Evolutionary conservation across 169 alveolate genomes (phyloP).

Genomic region (Cryptosporidium parvum): DNA sequence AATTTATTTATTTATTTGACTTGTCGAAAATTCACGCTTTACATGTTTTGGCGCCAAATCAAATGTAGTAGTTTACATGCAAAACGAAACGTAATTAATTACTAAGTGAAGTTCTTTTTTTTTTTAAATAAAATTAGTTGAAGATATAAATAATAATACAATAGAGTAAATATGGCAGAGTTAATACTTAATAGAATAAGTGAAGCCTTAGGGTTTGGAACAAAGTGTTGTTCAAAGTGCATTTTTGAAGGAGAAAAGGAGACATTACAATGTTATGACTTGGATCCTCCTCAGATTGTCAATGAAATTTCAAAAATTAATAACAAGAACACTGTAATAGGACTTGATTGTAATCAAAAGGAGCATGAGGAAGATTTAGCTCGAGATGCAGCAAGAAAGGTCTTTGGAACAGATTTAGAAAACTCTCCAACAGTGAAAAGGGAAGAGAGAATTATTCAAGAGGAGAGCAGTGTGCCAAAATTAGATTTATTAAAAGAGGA

Average conservation of each 20-base stretch:
- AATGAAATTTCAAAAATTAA: slow-evolving; percentile 9
- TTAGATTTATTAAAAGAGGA: not conserved
- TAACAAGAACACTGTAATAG: not conserved
- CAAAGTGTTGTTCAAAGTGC: slow-evolving; percentile 40
- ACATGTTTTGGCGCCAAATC: slow-evolving; percentile 31
- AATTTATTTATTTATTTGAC: not conserved
- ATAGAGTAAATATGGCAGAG: not conserved
- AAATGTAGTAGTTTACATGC: slow-evolving; percentile 16
- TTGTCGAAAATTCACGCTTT: not conserved
- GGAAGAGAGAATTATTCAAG: not conserved
- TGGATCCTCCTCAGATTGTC: slow-evolving; percentile 71
- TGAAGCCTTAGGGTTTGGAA: not conserved
- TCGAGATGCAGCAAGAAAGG: slow-evolving; percentile 19
- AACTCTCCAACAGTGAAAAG: not conserved
- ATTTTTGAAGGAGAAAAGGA: slow-evolving; percentile 17
- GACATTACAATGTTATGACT: slow-evolving; percentile 40
- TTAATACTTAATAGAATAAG: not conserved
- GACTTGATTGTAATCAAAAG: slow-evolving; percentile 34
- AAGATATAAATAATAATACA: not conserved
- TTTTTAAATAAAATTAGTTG: not conserved
- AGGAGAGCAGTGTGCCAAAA: not conserved
- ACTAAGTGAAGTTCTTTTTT: not conserved
- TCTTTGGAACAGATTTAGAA: slow-evolving; percentile 13
- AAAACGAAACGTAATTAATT: not conserved
- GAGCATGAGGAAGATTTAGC: slow-evolving; percentile 22